Base-by-base conservation (phyloP, 2,329 filamentous ascomycete species). In the Pyrenochaeta sp. region DNA sequence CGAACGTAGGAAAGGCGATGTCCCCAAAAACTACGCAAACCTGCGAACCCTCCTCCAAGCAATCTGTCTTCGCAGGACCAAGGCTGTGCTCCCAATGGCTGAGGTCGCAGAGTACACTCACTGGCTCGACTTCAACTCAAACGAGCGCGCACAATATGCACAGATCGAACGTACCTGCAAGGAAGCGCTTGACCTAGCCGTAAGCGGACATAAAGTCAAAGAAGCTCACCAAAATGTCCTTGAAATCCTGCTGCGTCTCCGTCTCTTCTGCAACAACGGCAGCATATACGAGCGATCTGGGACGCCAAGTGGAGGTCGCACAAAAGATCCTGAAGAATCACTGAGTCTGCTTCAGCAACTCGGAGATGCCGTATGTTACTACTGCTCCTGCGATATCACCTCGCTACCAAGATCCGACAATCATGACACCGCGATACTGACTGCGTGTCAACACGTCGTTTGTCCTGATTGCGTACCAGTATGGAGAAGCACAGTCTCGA, bases 201-300 rank as follows among this genome's bases (percentile, higher is more conserved):
- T 62, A 32, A 30, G 28, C 15, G 60, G 56, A 13, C 54, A 57
- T 28, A 62, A 44, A 6, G 24, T 54, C 10, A 49, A 50, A 22
- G 53, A 59, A 45, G 54, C 54, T 7, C 47, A 64, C 15, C 54
- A 56, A 10, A 32, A 45, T 24, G 60, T 73, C 7, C 46, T 72
- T 3, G 51, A 59, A 12, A 54, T 59, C 12, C 19, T 73, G 1
- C 55, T 73, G 5, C 58, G 56, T 28, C 48, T 72, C 24, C 69
- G 72, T 15, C 58, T 73, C 5, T 72, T 72, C 48, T 75, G 70
- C 53, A 72, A 72, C 43, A 61, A 65, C n/a, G 54, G 54, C 9
- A 36, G 53, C 3, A 45, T 36, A 36, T 36, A 36, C 13, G 5
- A 27, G 51, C 52, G 10, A 40, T 56, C 5, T 36, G 12, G 13